Evolutionary conservation across 2,329 filamentous ascomycete species (phyloP), one percentile per base, ranked within the genome.

Genomic region (Colletotrichum liaoningense): DNA sequence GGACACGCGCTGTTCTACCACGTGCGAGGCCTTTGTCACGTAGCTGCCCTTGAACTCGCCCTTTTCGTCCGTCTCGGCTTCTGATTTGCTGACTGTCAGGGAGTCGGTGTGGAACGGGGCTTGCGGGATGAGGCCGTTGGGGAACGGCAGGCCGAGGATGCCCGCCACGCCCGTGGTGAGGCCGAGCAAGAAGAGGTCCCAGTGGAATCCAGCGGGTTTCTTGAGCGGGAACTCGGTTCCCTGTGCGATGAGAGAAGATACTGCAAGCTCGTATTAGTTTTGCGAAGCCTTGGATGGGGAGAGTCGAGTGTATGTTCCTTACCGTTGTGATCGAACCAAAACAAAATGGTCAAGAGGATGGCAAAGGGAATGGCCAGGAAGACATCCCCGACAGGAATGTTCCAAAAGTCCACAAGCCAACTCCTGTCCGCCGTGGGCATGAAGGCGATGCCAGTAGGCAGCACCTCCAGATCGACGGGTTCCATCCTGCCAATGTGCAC

Each of bases 261-360:
- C 93, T 94, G 4, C 22, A 12, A 5, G 42, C 7, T 12, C 24
- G 16, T n/a, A 5, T 68, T 24, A 63, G 57, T 11, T 9, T 12
- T 8, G 5, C 3, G 22, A 30, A 16, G 14, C 24, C 30, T 1
- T 3, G 14, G 38, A 12, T 26, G 16, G 8, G 7, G 16, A 12
- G 35, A 12, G 11, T 56, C 8, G 42, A 60, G 49, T 58, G 5
- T 19, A 9, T 52, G 4, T 62, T 6, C 75, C 85, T 74, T 84
- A 94, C 93, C 93, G 77, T 97, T 97, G 79, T 97, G 95, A 79
- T 97, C 95, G 80, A 97, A 97, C 85, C 93, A 97, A 80, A 97
- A 97, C 5, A 97, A 84, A 26, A 97, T 91, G 0, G 95, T 97
- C 19, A 97, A 86, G 1, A 97, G 85, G 42, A 97, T 79, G 0